Conservation (phyloP, 23 red algal species). For the Gracilaria vermiculophylla region DNA sequence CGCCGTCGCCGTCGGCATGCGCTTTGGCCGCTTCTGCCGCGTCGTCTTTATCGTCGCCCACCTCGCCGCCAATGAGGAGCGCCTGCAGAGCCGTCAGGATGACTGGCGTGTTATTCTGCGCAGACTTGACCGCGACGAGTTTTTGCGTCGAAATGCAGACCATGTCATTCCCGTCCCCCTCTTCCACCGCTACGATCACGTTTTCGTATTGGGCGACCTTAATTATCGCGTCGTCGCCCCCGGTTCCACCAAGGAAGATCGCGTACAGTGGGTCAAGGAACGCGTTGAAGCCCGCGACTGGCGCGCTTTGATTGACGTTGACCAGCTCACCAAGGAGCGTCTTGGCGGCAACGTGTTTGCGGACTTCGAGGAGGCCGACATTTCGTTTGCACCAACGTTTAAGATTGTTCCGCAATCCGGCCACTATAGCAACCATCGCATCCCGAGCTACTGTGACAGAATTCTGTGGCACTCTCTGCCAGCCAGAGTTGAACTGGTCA, state of each 20-base stretch:
- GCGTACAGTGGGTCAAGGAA: conserved; percentile 66
- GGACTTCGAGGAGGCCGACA: conserved; percentile 83
- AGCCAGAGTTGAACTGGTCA: conserved; percentile 35
- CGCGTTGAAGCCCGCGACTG: conserved; percentile 63
- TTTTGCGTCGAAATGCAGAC: conserved; percentile 6
- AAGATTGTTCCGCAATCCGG: conserved; percentile 62
- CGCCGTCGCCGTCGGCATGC: conserved; percentile 62
- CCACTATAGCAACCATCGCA: conserved; percentile 42
- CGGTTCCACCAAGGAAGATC: conserved; percentile 37
- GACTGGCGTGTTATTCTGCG: conserved; percentile 55
- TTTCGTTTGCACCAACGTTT: conserved; percentile 92
- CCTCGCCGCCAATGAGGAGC: conserved; percentile 74
- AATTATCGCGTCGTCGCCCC: conserved; percentile 90
- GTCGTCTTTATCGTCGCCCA: conserved; percentile 74
- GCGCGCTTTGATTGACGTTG: conserved; percentile 53
- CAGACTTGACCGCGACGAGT: conserved; percentile 35
- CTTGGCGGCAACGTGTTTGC: conserved; percentile 78
- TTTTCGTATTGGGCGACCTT: conserved; percentile 95
- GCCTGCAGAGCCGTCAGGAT: conserved; percentile 41
- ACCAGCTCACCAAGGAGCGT: conserved; percentile 77
- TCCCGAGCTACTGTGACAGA: conserved; percentile 79
- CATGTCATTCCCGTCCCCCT: conserved; percentile 47
- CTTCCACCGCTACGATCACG: conserved; percentile 72
- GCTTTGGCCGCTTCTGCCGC: conserved; percentile 19
- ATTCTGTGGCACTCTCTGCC: conserved; percentile 81